phyloP scores from a whole-genome alignment of 768 basidiomycete genomes.

The Pholiota microspora region DNA sequence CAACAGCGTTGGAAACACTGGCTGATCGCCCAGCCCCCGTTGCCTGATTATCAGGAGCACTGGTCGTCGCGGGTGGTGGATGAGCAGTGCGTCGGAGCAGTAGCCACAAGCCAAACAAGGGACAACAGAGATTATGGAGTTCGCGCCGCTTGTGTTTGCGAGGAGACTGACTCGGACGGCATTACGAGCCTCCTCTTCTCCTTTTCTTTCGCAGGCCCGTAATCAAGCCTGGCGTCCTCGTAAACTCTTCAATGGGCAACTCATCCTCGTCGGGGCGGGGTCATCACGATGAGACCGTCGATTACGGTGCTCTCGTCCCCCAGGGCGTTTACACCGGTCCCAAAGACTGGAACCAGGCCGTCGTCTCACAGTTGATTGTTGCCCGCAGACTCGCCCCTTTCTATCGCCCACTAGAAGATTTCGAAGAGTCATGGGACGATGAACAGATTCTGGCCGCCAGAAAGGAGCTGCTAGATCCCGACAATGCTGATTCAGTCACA shows the following conservation, averaged over 20 bases:
- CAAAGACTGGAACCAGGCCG: conserved; percentile 85
- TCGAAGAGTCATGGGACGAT: conserved; percentile 84
- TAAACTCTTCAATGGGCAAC: conserved; percentile 66
- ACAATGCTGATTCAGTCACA: conserved; percentile 42
- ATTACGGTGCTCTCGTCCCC: conserved; percentile 77
- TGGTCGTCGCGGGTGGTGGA: background rate
- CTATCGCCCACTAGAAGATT: conserved; percentile 95
- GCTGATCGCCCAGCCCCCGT: background rate
- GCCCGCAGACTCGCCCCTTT: conserved; percentile 92
- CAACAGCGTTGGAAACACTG: background rate
- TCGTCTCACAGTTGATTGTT: conserved; percentile 86
- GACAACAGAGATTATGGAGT: conserved; percentile 32
- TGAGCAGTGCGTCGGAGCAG: background rate
- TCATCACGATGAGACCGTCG: conserved; percentile 81
- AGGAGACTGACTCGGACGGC: conserved; percentile 25
- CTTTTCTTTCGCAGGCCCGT: conserved; percentile 11
- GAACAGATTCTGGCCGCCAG: conserved; percentile 82
- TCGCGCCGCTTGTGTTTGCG: conserved; percentile 11
- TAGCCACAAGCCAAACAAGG: conserved; percentile 39
- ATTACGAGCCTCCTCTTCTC: conserved; percentile 15
- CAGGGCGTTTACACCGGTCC: conserved; percentile 85
- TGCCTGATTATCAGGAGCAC: background rate
- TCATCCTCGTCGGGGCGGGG: conserved; percentile 69
- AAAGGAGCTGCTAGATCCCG: conserved; percentile 60
- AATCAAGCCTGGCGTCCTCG: conserved; percentile 11